Conservation (phyloP, 2,329 filamentous ascomycete species). For the Sporothrix globosa region DNA sequence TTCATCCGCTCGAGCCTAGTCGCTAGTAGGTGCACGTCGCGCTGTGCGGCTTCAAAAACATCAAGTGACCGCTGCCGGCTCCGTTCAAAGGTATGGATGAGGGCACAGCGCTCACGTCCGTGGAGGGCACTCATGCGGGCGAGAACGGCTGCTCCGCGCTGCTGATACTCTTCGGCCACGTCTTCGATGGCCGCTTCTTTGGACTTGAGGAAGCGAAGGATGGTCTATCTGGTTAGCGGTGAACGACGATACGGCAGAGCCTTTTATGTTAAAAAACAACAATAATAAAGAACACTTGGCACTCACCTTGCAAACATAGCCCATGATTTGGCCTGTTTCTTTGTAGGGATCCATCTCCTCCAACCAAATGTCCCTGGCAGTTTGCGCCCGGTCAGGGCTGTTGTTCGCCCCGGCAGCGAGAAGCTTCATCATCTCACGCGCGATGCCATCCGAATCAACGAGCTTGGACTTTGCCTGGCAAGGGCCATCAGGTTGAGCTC, state of each 20-base stretch:
- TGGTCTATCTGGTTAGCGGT: slow-evolving; percentile 26
- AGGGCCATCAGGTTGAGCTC: neutral
- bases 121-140: slow-evolving; percentile 28
- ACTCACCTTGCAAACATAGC: slow-evolving; percentile 36
- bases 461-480: neutral
- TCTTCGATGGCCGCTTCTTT: slow-evolving; percentile 36
- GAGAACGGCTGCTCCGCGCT: slow-evolving; percentile 31
- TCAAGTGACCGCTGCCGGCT: slow-evolving; percentile 1
- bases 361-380: slow-evolving; percentile 32
- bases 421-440: slow-evolving; percentile 32
- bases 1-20: slow-evolving; percentile 20
- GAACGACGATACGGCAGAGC: neutral
- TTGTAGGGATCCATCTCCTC: slow-evolving; percentile 34
- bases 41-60: slow-evolving; percentile 14
- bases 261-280: too few species aligned
- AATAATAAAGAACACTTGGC: neutral
- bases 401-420: neutral
- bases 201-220: slow-evolving; percentile 36
- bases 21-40: slow-evolving; percentile 11
- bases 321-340: slow-evolving; percentile 34
- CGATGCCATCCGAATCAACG: slow-evolving; percentile 13
- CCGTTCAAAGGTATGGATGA: slow-evolving; percentile 10
- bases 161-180: slow-evolving; percentile 34
- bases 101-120: neutral
- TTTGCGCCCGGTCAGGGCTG: neutral